Evolutionary conservation across 257 asterid genomes (phyloP).

Genomic region (Plantago ovata): DNA sequence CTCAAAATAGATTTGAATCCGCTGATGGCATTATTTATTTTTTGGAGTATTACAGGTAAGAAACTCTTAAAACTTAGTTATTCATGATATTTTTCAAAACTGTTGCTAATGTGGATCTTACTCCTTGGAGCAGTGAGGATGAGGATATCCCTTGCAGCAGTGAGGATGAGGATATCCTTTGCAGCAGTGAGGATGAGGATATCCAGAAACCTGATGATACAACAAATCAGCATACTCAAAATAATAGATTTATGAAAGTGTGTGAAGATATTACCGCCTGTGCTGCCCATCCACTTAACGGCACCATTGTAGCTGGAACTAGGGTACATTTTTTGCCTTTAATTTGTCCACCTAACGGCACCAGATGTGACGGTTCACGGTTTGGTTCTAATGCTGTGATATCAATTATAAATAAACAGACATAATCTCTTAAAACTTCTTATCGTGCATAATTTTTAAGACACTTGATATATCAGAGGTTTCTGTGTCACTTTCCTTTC

Average conservation of each 20-base stretch:
- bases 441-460: neutral
- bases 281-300: constrained; percentile 69
- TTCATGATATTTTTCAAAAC: constrained; percentile 1
- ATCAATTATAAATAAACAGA: constrained; percentile 7
- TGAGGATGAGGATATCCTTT: constrained; percentile 58
- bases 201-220: constrained; percentile 25
- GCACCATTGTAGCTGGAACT: constrained; percentile 85
- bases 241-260: constrained; percentile 44
- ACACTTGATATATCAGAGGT: neutral
- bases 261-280: constrained; percentile 74
- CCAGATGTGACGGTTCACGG: constrained; percentile 11
- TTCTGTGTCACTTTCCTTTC: neutral
- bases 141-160: constrained; percentile 62
- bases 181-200: constrained; percentile 70
- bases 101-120: constrained; percentile 22
- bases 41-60: constrained; percentile 76
- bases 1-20: constrained; percentile 59
- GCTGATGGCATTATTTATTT: constrained; percentile 69
- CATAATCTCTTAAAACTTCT: neutral
- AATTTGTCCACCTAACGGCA: too few species aligned
- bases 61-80: constrained; percentile 10
- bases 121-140: too few species aligned
- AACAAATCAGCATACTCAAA: constrained; percentile 36
- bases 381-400: neutral
- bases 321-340: too few species aligned